Percentiles rank a stretch among this genome's conserved stretches.
Conservation (phyloP, 495 filamentous ascomycete species). For the Clohesyomyces aquaticus region DNA sequence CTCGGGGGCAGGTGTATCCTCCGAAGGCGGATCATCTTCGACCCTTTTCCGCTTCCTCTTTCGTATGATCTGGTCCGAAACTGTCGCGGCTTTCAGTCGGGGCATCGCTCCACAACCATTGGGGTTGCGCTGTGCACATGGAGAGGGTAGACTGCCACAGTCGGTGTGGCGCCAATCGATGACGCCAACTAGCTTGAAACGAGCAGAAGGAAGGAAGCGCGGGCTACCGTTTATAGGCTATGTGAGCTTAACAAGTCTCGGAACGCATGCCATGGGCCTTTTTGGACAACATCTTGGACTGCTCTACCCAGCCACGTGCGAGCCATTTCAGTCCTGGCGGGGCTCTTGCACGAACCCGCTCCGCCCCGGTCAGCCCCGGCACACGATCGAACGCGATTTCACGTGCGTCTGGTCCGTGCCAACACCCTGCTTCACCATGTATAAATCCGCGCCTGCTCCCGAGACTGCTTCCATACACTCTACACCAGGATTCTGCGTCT, state of each 20-base stretch:
- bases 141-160: neutral
- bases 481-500: too few relatives aligned
- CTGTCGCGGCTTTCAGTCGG: conserved; percentile 59
- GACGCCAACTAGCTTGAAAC: neutral
- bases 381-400: neutral
- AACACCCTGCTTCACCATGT: too few relatives aligned
- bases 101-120: conserved; percentile 50
- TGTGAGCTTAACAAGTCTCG: too few relatives aligned
- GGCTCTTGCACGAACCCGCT: too few relatives aligned
- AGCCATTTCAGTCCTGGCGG: too few relatives aligned
- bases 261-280: too few relatives aligned
- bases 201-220: neutral
- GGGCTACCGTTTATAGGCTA: too few relatives aligned
- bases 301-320: too few relatives aligned
- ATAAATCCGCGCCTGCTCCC: too few relatives aligned
- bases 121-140: neutral
- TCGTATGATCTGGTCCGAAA: conserved; percentile 57
- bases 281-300: too few relatives aligned
- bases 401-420: neutral
- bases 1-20: conserved; percentile 11
- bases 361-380: too few relatives aligned
- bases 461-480: too few relatives aligned
- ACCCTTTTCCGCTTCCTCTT: conserved; percentile 58
- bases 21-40: conserved; percentile 25
- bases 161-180: neutral